Base-by-base conservation (phyloP, 1,139 yeast species). In the Candida dubliniensis region DNA sequence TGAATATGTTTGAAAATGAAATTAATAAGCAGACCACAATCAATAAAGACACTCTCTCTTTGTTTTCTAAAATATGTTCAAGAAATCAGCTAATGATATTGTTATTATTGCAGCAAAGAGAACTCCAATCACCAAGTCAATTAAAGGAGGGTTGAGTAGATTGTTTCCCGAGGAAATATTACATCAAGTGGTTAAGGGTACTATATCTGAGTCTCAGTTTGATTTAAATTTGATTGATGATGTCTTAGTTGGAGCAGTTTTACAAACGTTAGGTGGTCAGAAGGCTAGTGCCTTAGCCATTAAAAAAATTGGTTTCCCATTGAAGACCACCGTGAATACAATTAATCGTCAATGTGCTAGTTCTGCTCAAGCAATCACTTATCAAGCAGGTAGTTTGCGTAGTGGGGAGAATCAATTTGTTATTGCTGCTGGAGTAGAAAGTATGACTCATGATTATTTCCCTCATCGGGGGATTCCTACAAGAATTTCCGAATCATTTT, bases 221-320 rank as follows among this genome's bases (percentile, higher is more conserved):
- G 64, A 66, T 35, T 58, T 61, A 27, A 49, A 47, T 7, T 50
- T 77, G 52, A 77, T 88, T 48, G 91, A 83, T 52, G 96, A 88
- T 54, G 78, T 87, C 45, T 81, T 82, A 33, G 82, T 86, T 49
- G 96, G 96, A 52, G 87, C 89, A 61, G 95, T 87, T 33, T 73
- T 88, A 58, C 87, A 87, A 67, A 77, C 81, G 34, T 93, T 95
- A 46, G 90, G 95, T 24, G 95, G 95, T 54, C 95, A 87, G 45
- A 84, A 82, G 46, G 95, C 87, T 61, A 91, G 86, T 66, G 77
- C 91, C 51, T 95, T 93, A 39, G 96, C 73, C 13, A 51, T 58
- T 38, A 66, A 67, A 53, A 49, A 61, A 12, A 62, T 57, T 10
- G 74, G 74, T 1, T 67, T 71, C 52, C 75, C 74, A 2, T 50